Percentiles rank a stretch among this genome's conserved stretches.
phyloP scores from a whole-genome alignment of 129 eudicot species.

The Ambrosia artemisiifolia region DNA sequence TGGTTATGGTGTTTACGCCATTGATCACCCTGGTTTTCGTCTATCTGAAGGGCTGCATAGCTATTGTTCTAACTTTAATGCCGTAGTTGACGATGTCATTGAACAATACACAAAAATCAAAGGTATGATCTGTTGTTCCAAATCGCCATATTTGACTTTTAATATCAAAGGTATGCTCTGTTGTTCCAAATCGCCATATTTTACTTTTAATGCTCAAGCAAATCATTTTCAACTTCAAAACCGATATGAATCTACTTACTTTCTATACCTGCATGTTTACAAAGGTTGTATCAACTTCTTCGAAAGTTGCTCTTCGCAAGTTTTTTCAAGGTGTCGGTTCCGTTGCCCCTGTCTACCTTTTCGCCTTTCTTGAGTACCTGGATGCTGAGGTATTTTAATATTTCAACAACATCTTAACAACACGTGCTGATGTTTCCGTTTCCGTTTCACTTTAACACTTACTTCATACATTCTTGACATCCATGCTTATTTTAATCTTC shows the following conservation, averaged over 20 bases:
- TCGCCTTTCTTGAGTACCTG: too few species aligned
- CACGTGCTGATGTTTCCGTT: too few species aligned
- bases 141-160: conserved; percentile 13
- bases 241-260: neutral
- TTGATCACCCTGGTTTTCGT: conserved; percentile 97
- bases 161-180: conserved; percentile 62
- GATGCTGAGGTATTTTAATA: too few species aligned
- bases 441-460: too few species aligned
- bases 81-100: conserved; percentile 68
- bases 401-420: too few species aligned
- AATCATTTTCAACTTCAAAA: neutral
- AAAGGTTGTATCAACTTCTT: too few species aligned
- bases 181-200: neutral
- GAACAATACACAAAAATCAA: conserved; percentile 78
- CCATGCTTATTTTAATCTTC: too few species aligned
- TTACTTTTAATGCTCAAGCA: conserved; percentile 6
- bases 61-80: conserved; percentile 61
- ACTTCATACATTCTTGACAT: too few species aligned
- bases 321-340: too few species aligned
- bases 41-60: conserved; percentile 95
- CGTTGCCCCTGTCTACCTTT: too few species aligned
- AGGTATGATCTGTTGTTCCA: conserved; percentile 41
- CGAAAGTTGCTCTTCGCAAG: too few species aligned
- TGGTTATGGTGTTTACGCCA: conserved; percentile 92
- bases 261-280: neutral